Evolutionary conservation across 140 eudicot species (phyloP).

Genomic region (Senecio squalidus): DNA sequence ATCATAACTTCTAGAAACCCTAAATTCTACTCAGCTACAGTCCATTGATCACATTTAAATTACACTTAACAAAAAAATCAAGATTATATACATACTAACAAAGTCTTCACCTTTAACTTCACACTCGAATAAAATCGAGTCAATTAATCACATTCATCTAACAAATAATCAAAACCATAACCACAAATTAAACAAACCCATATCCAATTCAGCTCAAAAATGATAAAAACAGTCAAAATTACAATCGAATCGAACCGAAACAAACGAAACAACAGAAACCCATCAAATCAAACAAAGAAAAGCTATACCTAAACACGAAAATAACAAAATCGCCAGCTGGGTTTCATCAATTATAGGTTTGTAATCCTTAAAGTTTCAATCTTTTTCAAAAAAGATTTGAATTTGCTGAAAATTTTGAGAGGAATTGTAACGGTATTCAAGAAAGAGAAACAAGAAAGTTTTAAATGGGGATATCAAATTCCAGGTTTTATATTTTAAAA

Average conservation of each 20-base stretch:
- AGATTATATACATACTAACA: not conserved
- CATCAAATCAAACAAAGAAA: not conserved
- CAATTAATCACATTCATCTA: not conserved
- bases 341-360: constrained; percentile 9
- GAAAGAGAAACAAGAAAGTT: constrained; percentile 23
- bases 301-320: constrained; percentile 32
- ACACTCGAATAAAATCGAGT: not conserved
- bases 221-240: not conserved
- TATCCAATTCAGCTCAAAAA: not conserved
- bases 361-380: constrained; percentile 17
- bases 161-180: not conserved
- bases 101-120: constrained; percentile 13
- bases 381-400: constrained; percentile 11
- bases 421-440: constrained; percentile 24
- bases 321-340: constrained; percentile 29
- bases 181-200: not conserved
- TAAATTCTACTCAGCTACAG: not conserved
- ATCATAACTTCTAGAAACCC: not conserved
- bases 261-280: not conserved
- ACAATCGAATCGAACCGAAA: not conserved
- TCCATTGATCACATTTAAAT: not conserved
- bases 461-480: constrained; percentile 33
- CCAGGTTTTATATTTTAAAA: not conserved
- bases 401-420: constrained; percentile 20
- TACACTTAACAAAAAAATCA: not conserved